Evolutionary conservation across 2,329 filamentous ascomycete species (phyloP).

Genomic region (Verticillium dahliae): DNA sequence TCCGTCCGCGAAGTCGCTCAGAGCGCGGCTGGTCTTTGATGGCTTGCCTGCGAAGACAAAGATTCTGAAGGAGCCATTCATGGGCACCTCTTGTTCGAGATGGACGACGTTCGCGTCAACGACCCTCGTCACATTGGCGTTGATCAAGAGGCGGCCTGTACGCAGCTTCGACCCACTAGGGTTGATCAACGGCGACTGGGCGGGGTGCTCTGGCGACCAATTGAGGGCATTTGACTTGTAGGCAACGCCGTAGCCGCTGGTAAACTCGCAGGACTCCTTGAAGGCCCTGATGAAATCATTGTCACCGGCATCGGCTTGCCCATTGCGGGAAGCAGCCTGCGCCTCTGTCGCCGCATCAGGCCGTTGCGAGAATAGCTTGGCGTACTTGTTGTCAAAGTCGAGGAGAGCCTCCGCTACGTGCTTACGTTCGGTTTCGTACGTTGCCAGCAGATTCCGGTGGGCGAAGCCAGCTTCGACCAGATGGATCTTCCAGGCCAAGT

Average conservation of each 20-base stretch:
- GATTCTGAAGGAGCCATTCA: slow-evolving; percentile 82
- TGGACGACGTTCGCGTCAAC: slow-evolving; percentile 86
- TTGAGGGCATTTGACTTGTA: slow-evolving; percentile 80
- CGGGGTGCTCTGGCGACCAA: slow-evolving; percentile 69
- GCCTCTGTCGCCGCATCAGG: slow-evolving; percentile 69
- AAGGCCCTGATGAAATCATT: slow-evolving; percentile 85
- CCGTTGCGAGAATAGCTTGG: slow-evolving; percentile 79
- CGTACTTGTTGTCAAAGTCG: slow-evolving; percentile 82
- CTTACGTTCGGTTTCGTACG: slow-evolving; percentile 83
- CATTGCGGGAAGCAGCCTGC: slow-evolving; percentile 45
- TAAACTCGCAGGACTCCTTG: slow-evolving; percentile 88
- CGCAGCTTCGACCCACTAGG: slow-evolving; percentile 58
- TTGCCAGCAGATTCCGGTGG: slow-evolving; percentile 65
- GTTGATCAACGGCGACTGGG: slow-evolving; percentile 63
- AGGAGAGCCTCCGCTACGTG: slow-evolving; percentile 78
- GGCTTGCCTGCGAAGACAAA: slow-evolving; percentile 78
- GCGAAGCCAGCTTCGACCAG: slow-evolving; percentile 81
- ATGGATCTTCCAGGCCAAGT: slow-evolving; percentile 95
- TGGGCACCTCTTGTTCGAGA: slow-evolving; percentile 80
- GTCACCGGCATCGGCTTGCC: slow-evolving; percentile 37
- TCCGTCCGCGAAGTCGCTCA: slow-evolving; percentile 62
- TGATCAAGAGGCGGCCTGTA: slow-evolving; percentile 69
- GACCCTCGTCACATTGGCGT: slow-evolving; percentile 77
- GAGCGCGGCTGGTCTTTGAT: slow-evolving; percentile 50
- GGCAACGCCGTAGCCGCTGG: slow-evolving; percentile 82